Evolutionary conservation across 345 rosid species (phyloP).

Genomic region (Trapa incisa): DNA sequence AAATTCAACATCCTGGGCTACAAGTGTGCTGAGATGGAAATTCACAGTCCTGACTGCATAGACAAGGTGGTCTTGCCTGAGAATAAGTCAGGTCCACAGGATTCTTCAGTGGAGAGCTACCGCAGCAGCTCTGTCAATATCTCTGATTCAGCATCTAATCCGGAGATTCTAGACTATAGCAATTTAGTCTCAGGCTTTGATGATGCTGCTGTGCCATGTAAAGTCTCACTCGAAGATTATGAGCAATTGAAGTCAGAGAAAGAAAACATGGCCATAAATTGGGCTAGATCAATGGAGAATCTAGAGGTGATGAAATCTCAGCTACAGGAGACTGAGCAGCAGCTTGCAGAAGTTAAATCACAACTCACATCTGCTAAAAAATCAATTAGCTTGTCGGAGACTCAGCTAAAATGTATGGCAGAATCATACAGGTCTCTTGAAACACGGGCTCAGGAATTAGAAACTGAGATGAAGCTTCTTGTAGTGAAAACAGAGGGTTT

Average conservation of each 20-base stretch:
- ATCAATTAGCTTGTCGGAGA: not conserved
- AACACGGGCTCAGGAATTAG: not conserved
- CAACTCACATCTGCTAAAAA: not conserved
- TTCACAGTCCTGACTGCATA: not conserved
- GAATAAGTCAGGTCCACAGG: no score
- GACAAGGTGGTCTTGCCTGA: no score
- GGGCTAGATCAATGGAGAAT: not conserved
- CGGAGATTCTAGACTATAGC: no score
- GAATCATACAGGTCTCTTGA: constrained; percentile 2
- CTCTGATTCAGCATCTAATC: no score
- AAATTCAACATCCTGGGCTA: not conserved
- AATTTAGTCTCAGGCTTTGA: no score
- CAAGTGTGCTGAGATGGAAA: not conserved
- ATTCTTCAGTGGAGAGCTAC: no score
- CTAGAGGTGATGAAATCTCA: not conserved
- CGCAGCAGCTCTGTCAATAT: no score
- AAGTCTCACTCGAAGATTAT: no score
- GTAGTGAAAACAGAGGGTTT: not conserved
- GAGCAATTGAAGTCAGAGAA: no score
- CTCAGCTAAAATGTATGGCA: constrained; percentile 3
- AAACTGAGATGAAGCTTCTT: not conserved
- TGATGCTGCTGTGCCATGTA: no score
- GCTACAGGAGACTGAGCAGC: constrained; percentile 5
- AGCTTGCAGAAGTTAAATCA: not conserved
- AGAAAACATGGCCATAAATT: not conserved